Evolutionary conservation across 495 filamentous ascomycete genomes (phyloP).

Genomic region (Xylaria acuta): DNA sequence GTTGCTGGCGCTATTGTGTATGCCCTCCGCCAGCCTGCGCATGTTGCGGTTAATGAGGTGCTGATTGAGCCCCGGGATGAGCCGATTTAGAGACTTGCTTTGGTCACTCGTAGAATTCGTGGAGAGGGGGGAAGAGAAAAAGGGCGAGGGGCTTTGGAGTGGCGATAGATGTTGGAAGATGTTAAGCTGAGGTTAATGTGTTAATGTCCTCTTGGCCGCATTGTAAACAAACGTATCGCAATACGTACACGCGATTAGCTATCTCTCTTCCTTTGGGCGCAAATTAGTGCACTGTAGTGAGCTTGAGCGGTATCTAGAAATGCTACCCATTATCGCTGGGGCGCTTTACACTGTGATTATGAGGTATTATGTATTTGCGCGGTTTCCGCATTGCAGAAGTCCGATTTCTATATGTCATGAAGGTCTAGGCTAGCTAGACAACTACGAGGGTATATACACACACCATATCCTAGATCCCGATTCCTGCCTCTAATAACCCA

Average conservation of each 20-base stretch:
- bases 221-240: not conserved
- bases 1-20: slow-evolving; percentile 69
- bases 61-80: slow-evolving; percentile 75
- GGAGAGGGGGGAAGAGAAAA: not conserved
- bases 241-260: not conserved
- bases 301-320: not conserved
- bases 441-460: slow-evolving; percentile 10
- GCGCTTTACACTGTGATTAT: not conserved
- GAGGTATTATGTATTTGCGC: not conserved
- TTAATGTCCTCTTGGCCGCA: not conserved
- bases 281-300: not conserved
- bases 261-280: not conserved
- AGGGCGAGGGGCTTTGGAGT: not conserved
- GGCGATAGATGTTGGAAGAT: not conserved
- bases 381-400: slow-evolving; percentile 8
- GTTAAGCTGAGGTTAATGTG: not conserved
- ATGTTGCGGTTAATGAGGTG: slow-evolving; percentile 74
- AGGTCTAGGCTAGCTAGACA: slow-evolving; percentile 42
- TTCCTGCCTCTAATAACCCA: slow-evolving; percentile 16
- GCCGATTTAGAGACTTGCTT: slow-evolving; percentile 57
- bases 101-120: not conserved
- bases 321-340: not conserved
- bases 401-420: slow-evolving; percentile 22
- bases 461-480: slow-evolving; percentile 13
- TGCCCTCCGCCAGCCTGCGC: slow-evolving; percentile 65